These are phyloP conservation scores for Pseudogymnoascus sp. DNA, from an alignment of 2,329 filamentous ascomycete species.

Conservation along the genomic window DNA sequence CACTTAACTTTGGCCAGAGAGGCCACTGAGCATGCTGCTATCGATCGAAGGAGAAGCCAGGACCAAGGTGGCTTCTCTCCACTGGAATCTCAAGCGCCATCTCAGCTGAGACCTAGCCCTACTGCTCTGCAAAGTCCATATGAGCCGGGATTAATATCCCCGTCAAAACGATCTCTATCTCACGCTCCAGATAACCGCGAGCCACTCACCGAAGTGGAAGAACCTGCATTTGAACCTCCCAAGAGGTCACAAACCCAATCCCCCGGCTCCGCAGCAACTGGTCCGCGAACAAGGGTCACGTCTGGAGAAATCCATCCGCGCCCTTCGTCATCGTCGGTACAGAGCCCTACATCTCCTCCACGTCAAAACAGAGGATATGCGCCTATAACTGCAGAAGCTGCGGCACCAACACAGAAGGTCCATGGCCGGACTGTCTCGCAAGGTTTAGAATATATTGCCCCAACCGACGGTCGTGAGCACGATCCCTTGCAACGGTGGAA, in stretches of 20 bases:
- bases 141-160: conserved; percentile 42
- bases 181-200: conserved; percentile 25
- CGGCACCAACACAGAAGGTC: conserved; percentile 17
- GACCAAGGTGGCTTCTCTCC: conserved; percentile 18
- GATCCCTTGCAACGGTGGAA: conserved; percentile 87
- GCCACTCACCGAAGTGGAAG: conserved; percentile 23
- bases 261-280: conserved; percentile 44
- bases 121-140: conserved; percentile 25
- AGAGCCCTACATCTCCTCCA: conserved; percentile 23
- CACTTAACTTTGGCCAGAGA: conserved; percentile 12
- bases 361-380: conserved; percentile 11
- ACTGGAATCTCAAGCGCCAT: conserved; percentile 41
- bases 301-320: background rate
- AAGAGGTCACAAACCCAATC: conserved; percentile 57
- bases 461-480: conserved; percentile 58
- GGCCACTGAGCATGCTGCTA: conserved; percentile 21
- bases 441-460: conserved; percentile 50
- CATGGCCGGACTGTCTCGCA: conserved; percentile 48
- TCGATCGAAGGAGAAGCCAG: conserved; percentile 3
- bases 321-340: conserved; percentile 46
- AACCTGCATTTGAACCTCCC: conserved; percentile 31
- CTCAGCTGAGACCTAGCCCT: conserved; percentile 31
- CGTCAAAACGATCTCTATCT: conserved; percentile 47
- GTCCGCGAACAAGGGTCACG: conserved; percentile 36
- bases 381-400: conserved; percentile 12